Percentiles rank a stretch among this genome's conserved stretches.
Evolutionary conservation across 176 grass and related monocot species (phyloP).

Genomic region (Otatea glauca): DNA sequence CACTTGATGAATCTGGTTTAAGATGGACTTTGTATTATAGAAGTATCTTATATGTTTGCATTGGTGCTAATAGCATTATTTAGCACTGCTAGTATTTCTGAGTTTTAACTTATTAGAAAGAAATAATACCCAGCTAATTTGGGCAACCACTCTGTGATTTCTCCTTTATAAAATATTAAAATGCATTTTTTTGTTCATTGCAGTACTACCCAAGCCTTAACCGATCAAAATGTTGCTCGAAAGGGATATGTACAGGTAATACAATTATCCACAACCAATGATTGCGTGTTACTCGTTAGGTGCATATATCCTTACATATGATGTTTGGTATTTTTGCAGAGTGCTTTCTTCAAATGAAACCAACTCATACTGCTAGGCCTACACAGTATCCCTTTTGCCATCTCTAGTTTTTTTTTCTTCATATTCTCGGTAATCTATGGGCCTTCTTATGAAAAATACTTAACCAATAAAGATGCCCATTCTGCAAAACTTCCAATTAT

Average conservation of each 20-base stretch:
- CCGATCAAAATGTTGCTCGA: constrained; percentile 93
- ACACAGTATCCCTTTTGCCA: constrained; percentile 87
- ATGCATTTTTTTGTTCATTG: constrained; percentile 43
- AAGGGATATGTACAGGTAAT: constrained; percentile 98
- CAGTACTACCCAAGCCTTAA: constrained; percentile 98
- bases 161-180: constrained; percentile 32
- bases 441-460: constrained; percentile 42
- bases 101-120: constrained; percentile 25
- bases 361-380: constrained; percentile 82
- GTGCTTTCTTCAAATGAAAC: constrained; percentile 99
- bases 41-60: constrained; percentile 21
- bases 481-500: constrained; percentile 98
- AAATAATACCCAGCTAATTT: constrained; percentile 16
- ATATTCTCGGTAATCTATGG: constrained; percentile 8
- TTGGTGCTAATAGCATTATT: constrained; percentile 4
- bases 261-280: constrained; percentile 3
- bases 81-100: constrained; percentile 8
- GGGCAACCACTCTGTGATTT: constrained; percentile 18
- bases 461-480: constrained; percentile 90
- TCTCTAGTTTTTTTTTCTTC: constrained; percentile 30
- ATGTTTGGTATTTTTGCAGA: constrained; percentile 66
- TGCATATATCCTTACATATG: constrained; percentile 37
- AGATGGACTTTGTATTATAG: constrained; percentile 13
- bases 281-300: not conserved
- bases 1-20: not conserved